phyloP scores from a whole-genome alignment of 2,329 filamentous ascomycete species.

The Botryosphaeria dothidea region DNA sequence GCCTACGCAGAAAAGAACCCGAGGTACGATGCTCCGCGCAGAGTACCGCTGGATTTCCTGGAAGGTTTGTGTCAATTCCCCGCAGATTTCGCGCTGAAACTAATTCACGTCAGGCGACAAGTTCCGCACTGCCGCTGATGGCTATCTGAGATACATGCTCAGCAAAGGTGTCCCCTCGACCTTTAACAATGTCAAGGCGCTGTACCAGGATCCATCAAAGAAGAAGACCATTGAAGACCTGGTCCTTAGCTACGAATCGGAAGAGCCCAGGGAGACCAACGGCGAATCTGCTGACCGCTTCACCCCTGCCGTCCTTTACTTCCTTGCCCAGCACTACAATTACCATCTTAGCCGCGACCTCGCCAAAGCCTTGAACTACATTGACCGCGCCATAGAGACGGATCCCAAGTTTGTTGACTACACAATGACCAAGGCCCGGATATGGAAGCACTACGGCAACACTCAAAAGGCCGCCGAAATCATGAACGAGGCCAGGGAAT shows the following conservation, averaged over 20 bases:
- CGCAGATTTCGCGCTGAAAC: background rate
- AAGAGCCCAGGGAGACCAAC: constrained; percentile 48
- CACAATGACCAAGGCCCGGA: constrained; percentile 91
- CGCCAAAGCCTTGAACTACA: constrained; percentile 75
- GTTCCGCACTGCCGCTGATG: constrained; percentile 75
- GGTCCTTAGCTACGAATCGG: constrained; percentile 74
- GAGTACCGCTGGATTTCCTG: constrained; percentile 88
- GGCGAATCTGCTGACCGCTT: constrained; percentile 61
- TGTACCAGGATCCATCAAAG: constrained; percentile 79
- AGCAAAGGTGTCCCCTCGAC: constrained; percentile 92
- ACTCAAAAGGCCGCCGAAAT: constrained; percentile 75
- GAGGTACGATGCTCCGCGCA: constrained; percentile 79
- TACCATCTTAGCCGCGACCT: constrained; percentile 86
- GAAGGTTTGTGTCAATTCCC: constrained; percentile 55
- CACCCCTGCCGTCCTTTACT: constrained; percentile 81
- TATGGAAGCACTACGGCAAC: constrained; percentile 88
- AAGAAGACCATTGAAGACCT: constrained; percentile 73
- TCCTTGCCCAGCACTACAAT: constrained; percentile 96
- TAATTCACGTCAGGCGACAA: constrained; percentile 60
- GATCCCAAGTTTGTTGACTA: constrained; percentile 84
- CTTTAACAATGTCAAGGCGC: constrained; percentile 93
- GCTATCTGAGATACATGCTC: constrained; percentile 81
- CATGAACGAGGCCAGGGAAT: constrained; percentile 82
- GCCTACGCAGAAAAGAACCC: constrained; percentile 80
- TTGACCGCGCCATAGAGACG: constrained; percentile 79